A percentile compares a stretch with the other conserved stretches of the same genome.
Conservation (phyloP, 192 early-diverging fungal species). For the Podila verticillata region DNA sequence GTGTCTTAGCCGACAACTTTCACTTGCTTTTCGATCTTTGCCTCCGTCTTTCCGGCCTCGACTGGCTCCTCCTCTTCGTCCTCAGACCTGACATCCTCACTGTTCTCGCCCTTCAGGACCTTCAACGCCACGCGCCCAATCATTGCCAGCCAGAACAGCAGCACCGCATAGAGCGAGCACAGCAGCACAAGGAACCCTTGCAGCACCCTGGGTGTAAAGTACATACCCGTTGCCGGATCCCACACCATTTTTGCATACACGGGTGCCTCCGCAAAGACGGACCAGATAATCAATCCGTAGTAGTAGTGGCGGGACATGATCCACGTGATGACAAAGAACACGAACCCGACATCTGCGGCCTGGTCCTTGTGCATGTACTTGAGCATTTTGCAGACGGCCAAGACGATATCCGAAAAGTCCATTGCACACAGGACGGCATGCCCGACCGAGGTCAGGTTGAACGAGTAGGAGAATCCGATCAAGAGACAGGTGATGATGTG, state of each 20-base stretch:
- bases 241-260: conserved; percentile 59
- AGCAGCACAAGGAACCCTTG: conserved; percentile 63
- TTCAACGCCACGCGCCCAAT: conserved; percentile 70
- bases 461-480: conserved; percentile 64
- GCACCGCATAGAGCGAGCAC: conserved; percentile 64
- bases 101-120: conserved; percentile 62
- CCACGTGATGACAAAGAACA: conserved; percentile 78
- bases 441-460: conserved; percentile 69
- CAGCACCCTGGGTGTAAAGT: conserved; percentile 50
- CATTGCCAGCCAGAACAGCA: conserved; percentile 72
- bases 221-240: conserved; percentile 61
- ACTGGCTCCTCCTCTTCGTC: conserved; percentile 59
- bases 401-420: conserved; percentile 71
- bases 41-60: background rate
- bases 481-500: conserved; percentile 70
- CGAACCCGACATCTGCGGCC: conserved; percentile 71
- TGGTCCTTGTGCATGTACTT: conserved; percentile 71
- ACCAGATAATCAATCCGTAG: conserved; percentile 71
- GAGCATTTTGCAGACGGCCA: conserved; percentile 74
- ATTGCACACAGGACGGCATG: conserved; percentile 69
- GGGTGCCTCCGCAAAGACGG: conserved; percentile 59
- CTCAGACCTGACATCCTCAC: conserved; percentile 78
- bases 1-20: background rate
- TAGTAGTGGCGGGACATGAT: conserved; percentile 77
- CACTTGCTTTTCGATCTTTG: background rate